phyloP scores from a whole-genome alignment of 768 basidiomycete genomes.

The Serendipita vermifera region DNA sequence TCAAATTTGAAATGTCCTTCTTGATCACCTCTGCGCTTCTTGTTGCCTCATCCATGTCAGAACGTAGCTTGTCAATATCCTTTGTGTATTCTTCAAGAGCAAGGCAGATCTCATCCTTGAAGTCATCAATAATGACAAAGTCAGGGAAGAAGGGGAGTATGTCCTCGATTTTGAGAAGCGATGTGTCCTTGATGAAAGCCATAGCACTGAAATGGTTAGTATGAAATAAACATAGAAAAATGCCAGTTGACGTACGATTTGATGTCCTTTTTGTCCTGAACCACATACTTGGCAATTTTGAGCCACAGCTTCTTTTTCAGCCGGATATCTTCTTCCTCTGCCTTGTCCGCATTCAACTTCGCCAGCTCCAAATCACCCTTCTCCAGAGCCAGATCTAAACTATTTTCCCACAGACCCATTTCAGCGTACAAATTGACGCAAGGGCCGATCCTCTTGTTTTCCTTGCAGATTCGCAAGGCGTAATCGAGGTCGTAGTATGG shows the following conservation, averaged over 20 bases:
- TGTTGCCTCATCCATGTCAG: constrained; percentile 94
- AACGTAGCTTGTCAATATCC: constrained; percentile 79
- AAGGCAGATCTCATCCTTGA: constrained; percentile 96
- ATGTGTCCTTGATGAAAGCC: constrained; percentile 89
- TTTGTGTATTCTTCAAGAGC: constrained; percentile 89
- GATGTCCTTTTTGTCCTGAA: constrained; percentile 96
- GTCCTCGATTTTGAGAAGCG: constrained; percentile 94
- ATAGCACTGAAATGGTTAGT: constrained; percentile 56
- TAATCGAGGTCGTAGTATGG: constrained; percentile 98
- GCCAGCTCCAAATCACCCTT: constrained; percentile 93
- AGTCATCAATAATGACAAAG: constrained; percentile 97
- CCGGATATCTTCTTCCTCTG: constrained; percentile 67
- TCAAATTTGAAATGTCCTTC: constrained; percentile 71
- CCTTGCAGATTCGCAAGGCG: constrained; percentile 83
- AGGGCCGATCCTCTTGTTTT: constrained; percentile 63
- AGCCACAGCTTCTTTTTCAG: constrained; percentile 92
- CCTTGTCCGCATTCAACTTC: constrained; percentile 89
- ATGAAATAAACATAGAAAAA: background rate
- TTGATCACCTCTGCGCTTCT: constrained; percentile 86
- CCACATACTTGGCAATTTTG: constrained; percentile 96
- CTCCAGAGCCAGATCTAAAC: constrained; percentile 86
- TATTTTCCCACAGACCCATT: constrained; percentile 94
- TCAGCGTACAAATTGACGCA: constrained; percentile 96
- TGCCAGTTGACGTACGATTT: constrained; percentile 59
- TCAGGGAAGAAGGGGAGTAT: constrained; percentile 99